phyloP scores from a whole-genome alignment of 192 early-diverging fungal genomes.

The Coemansia sp. region DNA sequence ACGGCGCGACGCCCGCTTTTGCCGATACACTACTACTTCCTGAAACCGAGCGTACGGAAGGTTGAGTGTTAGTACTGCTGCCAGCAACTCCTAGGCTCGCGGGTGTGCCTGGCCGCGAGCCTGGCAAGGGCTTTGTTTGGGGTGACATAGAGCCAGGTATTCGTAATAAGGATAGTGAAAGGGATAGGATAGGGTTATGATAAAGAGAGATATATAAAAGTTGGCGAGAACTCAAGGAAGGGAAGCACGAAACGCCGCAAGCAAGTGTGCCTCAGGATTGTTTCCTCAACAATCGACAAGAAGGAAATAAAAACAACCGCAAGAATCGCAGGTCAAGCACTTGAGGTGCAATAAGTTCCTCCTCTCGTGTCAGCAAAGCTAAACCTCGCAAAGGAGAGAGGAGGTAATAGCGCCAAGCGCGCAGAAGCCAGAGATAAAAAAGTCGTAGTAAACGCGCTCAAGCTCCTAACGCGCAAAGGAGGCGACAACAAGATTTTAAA shows the following conservation, averaged over 20 bases:
- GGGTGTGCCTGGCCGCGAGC: slow-evolving; percentile 27
- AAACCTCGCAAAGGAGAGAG: background rate
- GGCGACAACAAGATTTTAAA: background rate
- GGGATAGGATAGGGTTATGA: background rate
- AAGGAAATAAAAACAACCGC: background rate
- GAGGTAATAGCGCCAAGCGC: background rate
- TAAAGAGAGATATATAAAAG: slow-evolving; percentile 10
- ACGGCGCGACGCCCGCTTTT: slow-evolving; percentile 36
- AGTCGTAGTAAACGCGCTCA: background rate
- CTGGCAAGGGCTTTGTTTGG: slow-evolving; percentile 11
- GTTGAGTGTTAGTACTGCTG: slow-evolving; percentile 17
- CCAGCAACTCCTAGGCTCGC: slow-evolving; percentile 23
- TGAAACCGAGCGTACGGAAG: slow-evolving; percentile 37
- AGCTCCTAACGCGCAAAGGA: background rate
- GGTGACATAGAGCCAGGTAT: slow-evolving; percentile 22
- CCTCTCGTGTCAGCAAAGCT: background rate
- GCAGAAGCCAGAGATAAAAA: background rate
- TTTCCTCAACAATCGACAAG: background rate
- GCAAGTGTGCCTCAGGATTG: background rate
- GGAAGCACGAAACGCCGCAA: background rate
- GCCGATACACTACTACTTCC: slow-evolving; percentile 39
- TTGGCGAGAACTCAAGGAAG: background rate
- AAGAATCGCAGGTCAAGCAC: background rate
- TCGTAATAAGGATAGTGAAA: background rate
- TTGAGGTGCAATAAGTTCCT: background rate